Percentiles rank a stretch among this genome's conserved stretches.
phyloP scores from a whole-genome alignment of 768 basidiomycete genomes.

The Termitomyces sp. region DNA sequence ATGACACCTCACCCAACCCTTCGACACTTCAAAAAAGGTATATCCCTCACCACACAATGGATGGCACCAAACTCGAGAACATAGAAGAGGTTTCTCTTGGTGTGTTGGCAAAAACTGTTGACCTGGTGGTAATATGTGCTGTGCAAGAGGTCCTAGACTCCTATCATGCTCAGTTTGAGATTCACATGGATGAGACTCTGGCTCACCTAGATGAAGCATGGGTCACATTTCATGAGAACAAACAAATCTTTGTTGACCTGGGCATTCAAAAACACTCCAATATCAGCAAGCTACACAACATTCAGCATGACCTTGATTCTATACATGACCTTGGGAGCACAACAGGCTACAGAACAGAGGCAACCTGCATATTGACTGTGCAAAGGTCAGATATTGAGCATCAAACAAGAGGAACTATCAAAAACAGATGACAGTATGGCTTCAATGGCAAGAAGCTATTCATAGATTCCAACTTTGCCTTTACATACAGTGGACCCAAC shows the following conservation, averaged over 20 bases:
- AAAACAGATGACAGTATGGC: constrained; percentile 37
- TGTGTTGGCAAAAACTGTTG: constrained; percentile 24
- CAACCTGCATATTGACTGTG: neutral
- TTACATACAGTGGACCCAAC: constrained; percentile 28
- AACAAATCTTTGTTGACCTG: constrained; percentile 25
- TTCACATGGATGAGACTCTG: constrained; percentile 26
- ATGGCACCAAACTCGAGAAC: constrained; percentile 38
- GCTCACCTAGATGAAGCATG: constrained; percentile 21
- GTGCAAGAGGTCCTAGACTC: constrained; percentile 24
- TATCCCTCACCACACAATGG: constrained; percentile 37
- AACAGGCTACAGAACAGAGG: constrained; percentile 27
- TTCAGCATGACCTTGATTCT: constrained; percentile 26
- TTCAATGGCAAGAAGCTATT: constrained; percentile 33
- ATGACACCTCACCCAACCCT: constrained; percentile 24
- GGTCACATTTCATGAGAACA: constrained; percentile 28
- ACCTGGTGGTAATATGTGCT: constrained; percentile 27
- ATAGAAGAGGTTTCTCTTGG: constrained; percentile 34
- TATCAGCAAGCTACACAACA: constrained; percentile 34
- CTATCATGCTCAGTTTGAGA: constrained; percentile 27
- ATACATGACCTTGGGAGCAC: constrained; percentile 26
- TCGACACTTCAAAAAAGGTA: constrained; percentile 38
- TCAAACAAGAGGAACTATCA: neutral
- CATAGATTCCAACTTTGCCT: constrained; percentile 16
- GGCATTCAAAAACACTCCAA: constrained; percentile 30
- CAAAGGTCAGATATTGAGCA: neutral